A percentile compares a stretch with the other conserved stretches of the same genome.
Evolutionary conservation across 257 asterid genomes (phyloP).

Genomic region (Nicotiana knightiana): DNA sequence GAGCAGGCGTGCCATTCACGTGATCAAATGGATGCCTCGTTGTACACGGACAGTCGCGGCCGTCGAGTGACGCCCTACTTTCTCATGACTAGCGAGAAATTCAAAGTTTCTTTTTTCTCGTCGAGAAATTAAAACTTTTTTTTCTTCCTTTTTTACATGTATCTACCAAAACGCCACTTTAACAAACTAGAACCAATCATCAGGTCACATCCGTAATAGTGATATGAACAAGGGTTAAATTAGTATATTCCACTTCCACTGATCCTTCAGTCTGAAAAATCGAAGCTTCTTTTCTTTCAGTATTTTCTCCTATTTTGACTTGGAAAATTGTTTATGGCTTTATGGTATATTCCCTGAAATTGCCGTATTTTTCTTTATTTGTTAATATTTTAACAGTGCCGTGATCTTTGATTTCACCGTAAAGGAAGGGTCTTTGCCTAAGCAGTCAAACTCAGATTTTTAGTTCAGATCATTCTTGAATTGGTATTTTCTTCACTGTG

Average conservation of each 20-base stretch:
- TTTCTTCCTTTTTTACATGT: no score
- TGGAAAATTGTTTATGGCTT: not conserved
- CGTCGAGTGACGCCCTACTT: no score
- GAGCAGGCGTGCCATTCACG: not conserved
- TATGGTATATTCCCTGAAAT: not conserved
- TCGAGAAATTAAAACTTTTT: no score
- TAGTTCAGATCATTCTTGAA: not conserved
- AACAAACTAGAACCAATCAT: not conserved
- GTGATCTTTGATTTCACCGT: conserved; percentile 4
- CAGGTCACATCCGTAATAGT: conserved; percentile 9
- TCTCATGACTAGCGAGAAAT: no score
- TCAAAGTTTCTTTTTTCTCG: no score
- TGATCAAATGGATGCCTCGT: not conserved
- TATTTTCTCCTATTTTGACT: not conserved
- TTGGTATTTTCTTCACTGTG: conserved; percentile 3
- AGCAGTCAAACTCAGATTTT: not conserved
- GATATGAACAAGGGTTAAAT: not conserved
- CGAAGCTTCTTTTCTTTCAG: conserved; percentile 10
- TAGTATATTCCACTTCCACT: not conserved
- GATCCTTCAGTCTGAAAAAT: conserved; percentile 10
- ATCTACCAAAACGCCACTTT: not conserved
- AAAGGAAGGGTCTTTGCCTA: not conserved
- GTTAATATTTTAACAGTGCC: not conserved
- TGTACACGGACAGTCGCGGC: not conserved
- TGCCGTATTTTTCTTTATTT: not conserved